These are phyloP conservation scores for Solanum boliviense DNA, from an alignment of 257 asterid species.

Conservation along the genomic window DNA sequence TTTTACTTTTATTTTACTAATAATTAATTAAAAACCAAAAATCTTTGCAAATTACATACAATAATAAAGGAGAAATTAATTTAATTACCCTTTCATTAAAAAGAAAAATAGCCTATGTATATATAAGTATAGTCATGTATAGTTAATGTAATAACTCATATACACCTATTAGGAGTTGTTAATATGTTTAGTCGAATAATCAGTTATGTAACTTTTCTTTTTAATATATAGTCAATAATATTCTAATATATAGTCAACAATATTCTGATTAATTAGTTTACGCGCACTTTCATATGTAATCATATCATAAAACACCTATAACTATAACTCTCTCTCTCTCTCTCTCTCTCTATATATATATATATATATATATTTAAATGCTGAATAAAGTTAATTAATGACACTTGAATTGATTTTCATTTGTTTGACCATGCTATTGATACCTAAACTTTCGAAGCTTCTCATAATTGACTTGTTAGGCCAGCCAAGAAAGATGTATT, in stretches of 20 bases:
- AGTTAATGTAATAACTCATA: neutral
- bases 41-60: neutral
- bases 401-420: neutral
- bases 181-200: neutral
- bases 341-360: too few relatives aligned
- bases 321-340: too few relatives aligned
- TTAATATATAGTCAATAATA: neutral
- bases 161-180: neutral
- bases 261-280: neutral
- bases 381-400: neutral
- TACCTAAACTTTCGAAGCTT: neutral
- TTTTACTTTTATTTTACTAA: neutral
- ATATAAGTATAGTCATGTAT: neutral
- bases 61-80: neutral
- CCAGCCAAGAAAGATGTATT: conserved; percentile 8
- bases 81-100: neutral
- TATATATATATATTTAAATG: neutral
- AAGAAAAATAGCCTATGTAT: neutral
- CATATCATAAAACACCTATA: too few relatives aligned
- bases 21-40: neutral
- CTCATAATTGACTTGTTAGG: conserved; percentile 15
- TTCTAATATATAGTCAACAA: neutral
- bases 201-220: neutral
- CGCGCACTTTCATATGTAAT: neutral
- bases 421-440: neutral